Base-by-base conservation (phyloP, 768 basidiomycete species). In the Suillus subalutaceus region DNA sequence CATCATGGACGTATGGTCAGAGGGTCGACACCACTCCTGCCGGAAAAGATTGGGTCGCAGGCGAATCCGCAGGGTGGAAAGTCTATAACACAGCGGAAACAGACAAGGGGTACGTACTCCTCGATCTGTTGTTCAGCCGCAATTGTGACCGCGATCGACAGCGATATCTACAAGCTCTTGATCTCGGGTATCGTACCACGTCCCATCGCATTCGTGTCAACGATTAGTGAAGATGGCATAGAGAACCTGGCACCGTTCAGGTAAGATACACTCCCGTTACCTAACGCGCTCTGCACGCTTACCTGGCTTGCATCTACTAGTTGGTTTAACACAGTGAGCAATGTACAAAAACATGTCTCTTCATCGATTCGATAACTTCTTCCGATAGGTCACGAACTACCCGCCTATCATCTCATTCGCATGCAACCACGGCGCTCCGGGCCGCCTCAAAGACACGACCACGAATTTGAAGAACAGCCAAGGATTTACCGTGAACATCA, bases 401-500 rank as follows among this genome's bases (percentile, higher is more conserved):
- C 74, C 74, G 1, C 74, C 75, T 52, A 74, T 82, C 69, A 71
- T 87, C 32, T 82, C 82, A 2, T 76, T 84, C 70, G 70, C 72
- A 5, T 70, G 73, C 55, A 6, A 38, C 18, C 48, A 62, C 35
- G 69, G 67, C 23, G 68, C 67, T 8, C 70, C 71, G 32, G 67
- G 32, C 4, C 61, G 71, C n/a, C 23, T 73, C 53, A 79, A 80
- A 64, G 87, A 88, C 66, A 85, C 84, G 0, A 70, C 78, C 35
- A 68, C 70, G 35, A 87, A 87, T 67, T 83, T 87, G 69, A 77
- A 75, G 69, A 75, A 74, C 1, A 81, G 80, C 35, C 82, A 83
- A 56, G 73, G 67, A 6, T 89, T 88, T 72, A 83, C 82, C 6
- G 82, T 86, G 35, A 85, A 84, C 68, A 85, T 86, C 71, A 88